phyloP scores from a whole-genome alignment of 352 stramenopile genomes.

The Phytophthora ohioensis region DNA sequence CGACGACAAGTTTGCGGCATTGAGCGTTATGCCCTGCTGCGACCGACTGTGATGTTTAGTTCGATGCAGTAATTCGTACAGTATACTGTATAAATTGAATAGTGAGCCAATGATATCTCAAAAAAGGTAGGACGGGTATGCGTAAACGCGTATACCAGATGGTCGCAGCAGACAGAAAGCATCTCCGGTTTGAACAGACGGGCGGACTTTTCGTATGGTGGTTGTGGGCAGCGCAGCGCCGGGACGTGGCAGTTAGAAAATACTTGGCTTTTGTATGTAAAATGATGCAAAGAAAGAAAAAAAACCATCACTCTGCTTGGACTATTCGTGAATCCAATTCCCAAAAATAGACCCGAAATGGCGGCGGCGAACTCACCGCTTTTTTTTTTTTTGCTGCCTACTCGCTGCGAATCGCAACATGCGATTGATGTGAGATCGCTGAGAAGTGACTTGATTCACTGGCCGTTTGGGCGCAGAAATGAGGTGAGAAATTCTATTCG shows the following conservation, averaged over 20 bases:
- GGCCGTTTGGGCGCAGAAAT: no score
- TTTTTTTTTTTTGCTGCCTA: no score
- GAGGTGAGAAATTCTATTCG: no score
- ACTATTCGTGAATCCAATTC: conserved; percentile 28
- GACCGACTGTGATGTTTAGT: background rate
- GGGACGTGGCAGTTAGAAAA: conserved; percentile 13
- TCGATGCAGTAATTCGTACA: background rate
- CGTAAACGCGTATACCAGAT: background rate
- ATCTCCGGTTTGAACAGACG: conserved; percentile 28
- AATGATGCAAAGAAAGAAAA: conserved; percentile 25
- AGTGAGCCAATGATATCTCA: background rate
- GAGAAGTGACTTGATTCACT: no score
- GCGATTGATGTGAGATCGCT: no score
- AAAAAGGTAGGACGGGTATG: background rate
- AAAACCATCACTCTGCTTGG: conserved; percentile 32
- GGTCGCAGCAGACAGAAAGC: conserved; percentile 18
- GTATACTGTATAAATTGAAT: background rate
- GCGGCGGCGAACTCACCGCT: no score
- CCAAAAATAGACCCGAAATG: conserved; percentile 18
- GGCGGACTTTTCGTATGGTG: conserved; percentile 19
- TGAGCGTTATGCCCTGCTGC: conserved; percentile 23
- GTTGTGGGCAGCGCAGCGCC: conserved; percentile 11
- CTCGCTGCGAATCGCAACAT: no score
- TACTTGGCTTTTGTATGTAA: conserved; percentile 32
- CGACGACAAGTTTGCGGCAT: conserved; percentile 39